These are phyloP conservation scores for Mycena polygramma DNA, from an alignment of 768 basidiomycete species.

Conservation along the genomic window DNA sequence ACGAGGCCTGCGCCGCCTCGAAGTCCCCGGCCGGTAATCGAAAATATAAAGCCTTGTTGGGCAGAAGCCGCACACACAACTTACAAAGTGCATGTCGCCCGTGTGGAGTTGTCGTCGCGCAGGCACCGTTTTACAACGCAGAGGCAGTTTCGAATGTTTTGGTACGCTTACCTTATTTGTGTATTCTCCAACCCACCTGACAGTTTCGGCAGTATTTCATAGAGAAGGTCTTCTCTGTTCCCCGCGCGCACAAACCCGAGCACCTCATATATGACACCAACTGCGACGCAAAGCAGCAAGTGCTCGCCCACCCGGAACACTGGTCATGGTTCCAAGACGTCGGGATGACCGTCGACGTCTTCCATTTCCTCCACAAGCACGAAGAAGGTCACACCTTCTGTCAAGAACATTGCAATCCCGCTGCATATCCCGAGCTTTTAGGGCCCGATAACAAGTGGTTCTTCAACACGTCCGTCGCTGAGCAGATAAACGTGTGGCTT, in stretches of 20 bases:
- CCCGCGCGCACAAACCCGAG: conserved; percentile 42
- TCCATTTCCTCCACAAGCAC: conserved; percentile 32
- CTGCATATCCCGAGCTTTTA: too few species aligned
- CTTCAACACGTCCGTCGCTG: too few species aligned
- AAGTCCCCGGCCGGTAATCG: conserved; percentile 23
- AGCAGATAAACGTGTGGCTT: too few species aligned
- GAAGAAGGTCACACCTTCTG: too few species aligned
- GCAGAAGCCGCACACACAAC: conserved; percentile 36
- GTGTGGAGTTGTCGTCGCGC: conserved; percentile 38
- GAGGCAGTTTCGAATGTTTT: conserved; percentile 37
- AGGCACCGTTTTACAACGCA: conserved; percentile 38
- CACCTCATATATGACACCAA: conserved; percentile 34
- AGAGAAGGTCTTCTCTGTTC: conserved; percentile 41
- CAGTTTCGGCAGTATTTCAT: conserved; percentile 15
- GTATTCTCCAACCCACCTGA: too few species aligned
- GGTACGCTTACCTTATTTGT: conserved; percentile 19
- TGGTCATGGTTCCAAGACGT: conserved; percentile 28
- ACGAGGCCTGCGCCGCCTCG: conserved; percentile 18
- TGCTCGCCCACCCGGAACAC: background rate
- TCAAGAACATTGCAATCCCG: too few species aligned
- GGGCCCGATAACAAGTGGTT: too few species aligned
- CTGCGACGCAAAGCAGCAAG: conserved; percentile 35
- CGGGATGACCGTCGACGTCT: conserved; percentile 34
- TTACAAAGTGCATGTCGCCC: conserved; percentile 37
- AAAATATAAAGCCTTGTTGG: conserved; percentile 31